Evolutionary conservation across 768 basidiomycete species (phyloP).

Genomic region (Pisolithus tinctorius): DNA sequence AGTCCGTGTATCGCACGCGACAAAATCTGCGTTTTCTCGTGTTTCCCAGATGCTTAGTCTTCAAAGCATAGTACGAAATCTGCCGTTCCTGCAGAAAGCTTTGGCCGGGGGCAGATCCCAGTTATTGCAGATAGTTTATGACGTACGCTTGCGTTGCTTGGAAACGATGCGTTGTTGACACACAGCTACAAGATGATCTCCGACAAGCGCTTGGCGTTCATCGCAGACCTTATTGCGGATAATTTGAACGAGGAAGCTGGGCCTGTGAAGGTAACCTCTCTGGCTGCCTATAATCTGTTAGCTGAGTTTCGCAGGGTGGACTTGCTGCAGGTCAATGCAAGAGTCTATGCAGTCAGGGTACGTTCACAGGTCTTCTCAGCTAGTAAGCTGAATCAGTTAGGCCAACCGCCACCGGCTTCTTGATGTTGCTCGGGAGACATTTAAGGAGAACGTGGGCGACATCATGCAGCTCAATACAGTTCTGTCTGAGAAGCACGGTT

Average conservation of each 20-base stretch:
- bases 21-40: constrained; percentile 60
- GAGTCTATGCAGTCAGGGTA: constrained; percentile 85
- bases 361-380: neutral
- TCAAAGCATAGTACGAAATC: constrained; percentile 59
- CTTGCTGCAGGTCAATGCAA: constrained; percentile 68
- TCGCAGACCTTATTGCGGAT: constrained; percentile 51
- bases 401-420: constrained; percentile 78
- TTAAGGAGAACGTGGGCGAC: constrained; percentile 88
- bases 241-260: constrained; percentile 70
- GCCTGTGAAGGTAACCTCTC: constrained; percentile 46
- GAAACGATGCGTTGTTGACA: neutral
- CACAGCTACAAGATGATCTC: constrained; percentile 51
- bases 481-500: constrained; percentile 53
- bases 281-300: neutral
- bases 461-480: constrained; percentile 62
- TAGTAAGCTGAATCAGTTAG: constrained; percentile 22
- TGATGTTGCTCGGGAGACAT: constrained; percentile 93
- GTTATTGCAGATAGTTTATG: constrained; percentile 54
- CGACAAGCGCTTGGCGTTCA: constrained; percentile 62
- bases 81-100: constrained; percentile 59
- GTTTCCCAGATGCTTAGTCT: constrained; percentile 78
- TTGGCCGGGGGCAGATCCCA: constrained; percentile 51
- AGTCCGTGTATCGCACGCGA: constrained; percentile 42
- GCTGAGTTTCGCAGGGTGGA: constrained; percentile 43
- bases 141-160: constrained; percentile 34